Base-by-base conservation (phyloP, 352 stramenopile species). In the Globisporangium polare region DNA sequence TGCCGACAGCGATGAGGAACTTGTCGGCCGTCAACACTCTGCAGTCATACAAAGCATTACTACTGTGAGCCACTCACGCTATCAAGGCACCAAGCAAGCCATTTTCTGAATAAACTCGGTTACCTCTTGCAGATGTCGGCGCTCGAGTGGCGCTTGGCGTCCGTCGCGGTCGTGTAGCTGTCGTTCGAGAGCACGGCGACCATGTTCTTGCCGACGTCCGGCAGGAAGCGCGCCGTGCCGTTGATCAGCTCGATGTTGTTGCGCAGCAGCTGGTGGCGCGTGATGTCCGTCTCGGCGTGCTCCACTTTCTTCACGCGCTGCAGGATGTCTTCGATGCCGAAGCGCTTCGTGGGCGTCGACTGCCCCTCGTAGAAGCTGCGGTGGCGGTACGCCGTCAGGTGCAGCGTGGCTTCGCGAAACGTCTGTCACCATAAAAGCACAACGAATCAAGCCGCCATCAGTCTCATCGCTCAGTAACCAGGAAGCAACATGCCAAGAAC, bases 371-470 rank as follows among this genome's bases (percentile, higher is more conserved):
- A 96, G 60, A 96, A 96, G 33, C 84, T 89, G 56, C 87, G 83
- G 71, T 97, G 89, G 24, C 89, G 81, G 58, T 95, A 89, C 8
- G 83, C 87, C 24, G 89, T 97, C 58, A 97, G 66, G 68, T 97
- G 88, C 62, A 97, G 65, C 41, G 93, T 82, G 4, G 89, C 89
- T 66, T 97, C 89, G 10, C 89, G 86, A 65, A 97, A 97, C 29
- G 89, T 97, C 78, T 96, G 37, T 1, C 24, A 53, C 53, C 45
- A 56, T 29, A 43, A 18, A 15, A 22, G 31, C 15, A 20, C n/a
- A 31, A 45, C 41, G 2, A 18, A 46, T 58, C 15, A 56, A 41
- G 0, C 41, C 9, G 46, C 57, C n/a, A 62, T 27, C 27, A 46
- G 33, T 39, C 33, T 15, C 33, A 39, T 12, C 3, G 33, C 8